A percentile compares a stretch with the other conserved stretches of the same genome.
phyloP scores from a whole-genome alignment of 108 stramenopile genomes.

The Fragilariopsis cylindrus region DNA sequence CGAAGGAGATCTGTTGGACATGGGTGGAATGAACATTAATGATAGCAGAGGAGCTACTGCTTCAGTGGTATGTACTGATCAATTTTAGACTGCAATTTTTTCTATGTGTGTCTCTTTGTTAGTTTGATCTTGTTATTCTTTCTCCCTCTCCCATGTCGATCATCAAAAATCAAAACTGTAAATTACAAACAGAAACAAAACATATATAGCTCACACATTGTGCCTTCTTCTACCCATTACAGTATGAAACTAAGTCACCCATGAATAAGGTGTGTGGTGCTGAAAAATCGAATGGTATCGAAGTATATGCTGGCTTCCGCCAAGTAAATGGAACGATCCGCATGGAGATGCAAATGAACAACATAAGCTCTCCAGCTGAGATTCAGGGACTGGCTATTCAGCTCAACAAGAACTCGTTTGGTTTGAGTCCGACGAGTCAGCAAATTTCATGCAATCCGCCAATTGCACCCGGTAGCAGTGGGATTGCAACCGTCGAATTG shows the following conservation, averaged over 20 bases:
- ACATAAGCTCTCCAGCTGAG: constrained; percentile 67
- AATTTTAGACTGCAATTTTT: neutral
- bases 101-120: neutral
- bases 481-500: constrained; percentile 63
- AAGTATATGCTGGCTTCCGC: constrained; percentile 78
- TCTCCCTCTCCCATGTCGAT: constrained; percentile 1
- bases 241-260: constrained; percentile 60
- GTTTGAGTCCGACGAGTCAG: constrained; percentile 88
- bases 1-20: constrained; percentile 79
- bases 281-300: constrained; percentile 88
- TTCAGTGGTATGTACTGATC: neutral
- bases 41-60: constrained; percentile 23
- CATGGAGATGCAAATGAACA: constrained; percentile 88
- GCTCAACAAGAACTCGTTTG: constrained; percentile 97
- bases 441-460: constrained; percentile 87
- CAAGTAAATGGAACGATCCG: constrained; percentile 63
- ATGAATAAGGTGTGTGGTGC: constrained; percentile 73
- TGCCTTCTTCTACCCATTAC: neutral
- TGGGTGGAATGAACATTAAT: constrained; percentile 74
- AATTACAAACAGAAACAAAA: no score
- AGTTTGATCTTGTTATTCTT: neutral
- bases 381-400: constrained; percentile 90
- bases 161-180: neutral
- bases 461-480: constrained; percentile 57
- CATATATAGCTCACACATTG: neutral